Evolutionary conservation across 2,329 filamentous ascomycete species (phyloP).

Genomic region (Aspergillus sp.): DNA sequence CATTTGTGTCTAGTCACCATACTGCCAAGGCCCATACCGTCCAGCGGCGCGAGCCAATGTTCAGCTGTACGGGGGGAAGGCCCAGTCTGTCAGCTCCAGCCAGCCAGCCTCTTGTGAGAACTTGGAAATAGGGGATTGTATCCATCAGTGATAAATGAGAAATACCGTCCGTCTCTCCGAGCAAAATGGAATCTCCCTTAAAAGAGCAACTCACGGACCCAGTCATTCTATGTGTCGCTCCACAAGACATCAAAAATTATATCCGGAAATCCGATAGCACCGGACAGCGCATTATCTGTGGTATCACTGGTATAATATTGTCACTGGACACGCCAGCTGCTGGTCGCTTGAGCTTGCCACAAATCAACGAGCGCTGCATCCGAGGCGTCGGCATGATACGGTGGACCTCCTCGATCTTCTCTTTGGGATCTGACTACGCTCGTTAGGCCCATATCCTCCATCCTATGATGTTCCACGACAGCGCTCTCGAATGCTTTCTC

Average conservation of each 20-base stretch:
- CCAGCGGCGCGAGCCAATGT: neutral
- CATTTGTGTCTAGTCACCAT: neutral
- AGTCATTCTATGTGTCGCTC: no score
- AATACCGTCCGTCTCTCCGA: no score
- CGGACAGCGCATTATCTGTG: no score
- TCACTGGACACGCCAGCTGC: neutral
- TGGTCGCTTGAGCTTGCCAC: slow-evolving; percentile 5
- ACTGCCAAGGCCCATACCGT: no score
- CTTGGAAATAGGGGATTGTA: neutral
- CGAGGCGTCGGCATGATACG: neutral
- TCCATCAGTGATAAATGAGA: no score
- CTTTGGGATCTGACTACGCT: neutral
- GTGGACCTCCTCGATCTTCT: neutral
- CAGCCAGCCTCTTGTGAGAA: neutral
- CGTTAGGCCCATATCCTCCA: neutral
- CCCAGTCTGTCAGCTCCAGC: neutral
- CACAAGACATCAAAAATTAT: no score
- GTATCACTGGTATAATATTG: no score
- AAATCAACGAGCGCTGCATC: neutral
- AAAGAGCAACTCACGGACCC: no score
- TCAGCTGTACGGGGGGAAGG: neutral
- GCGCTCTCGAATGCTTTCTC: neutral
- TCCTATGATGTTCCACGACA: slow-evolving; percentile 9
- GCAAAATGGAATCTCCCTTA: no score
- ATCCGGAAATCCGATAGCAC: no score